Conservation (phyloP, 1,284 basidiomycete species). For the Puccinia triticina region DNA sequence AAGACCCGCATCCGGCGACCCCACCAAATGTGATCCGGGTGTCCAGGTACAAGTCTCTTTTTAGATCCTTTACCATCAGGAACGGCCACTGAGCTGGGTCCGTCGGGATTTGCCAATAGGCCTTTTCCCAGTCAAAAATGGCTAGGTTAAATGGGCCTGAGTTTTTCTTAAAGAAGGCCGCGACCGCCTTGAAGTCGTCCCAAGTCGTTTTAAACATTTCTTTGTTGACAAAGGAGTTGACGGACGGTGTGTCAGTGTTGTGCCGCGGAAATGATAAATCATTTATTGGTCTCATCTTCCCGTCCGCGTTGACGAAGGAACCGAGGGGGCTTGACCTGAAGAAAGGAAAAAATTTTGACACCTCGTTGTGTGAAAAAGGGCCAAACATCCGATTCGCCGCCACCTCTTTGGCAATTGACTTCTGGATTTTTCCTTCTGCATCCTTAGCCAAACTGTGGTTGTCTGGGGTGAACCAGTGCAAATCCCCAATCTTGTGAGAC, state of each 20-base stretch:
- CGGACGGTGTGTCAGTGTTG: not conserved
- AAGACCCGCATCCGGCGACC: not conserved
- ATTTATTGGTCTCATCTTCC: not conserved
- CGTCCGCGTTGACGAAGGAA: not conserved
- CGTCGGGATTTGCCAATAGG: conserved; percentile 1
- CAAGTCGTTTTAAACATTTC: not conserved
- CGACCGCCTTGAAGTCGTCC: conserved; percentile 4
- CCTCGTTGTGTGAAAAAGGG: not conserved
- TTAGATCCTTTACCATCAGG: not conserved
- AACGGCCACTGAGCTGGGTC: not conserved
- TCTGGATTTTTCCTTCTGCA: not conserved
- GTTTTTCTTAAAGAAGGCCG: not conserved
- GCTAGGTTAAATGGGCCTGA: too few relatives aligned
- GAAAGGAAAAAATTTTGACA: not conserved
- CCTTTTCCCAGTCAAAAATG: too few relatives aligned
- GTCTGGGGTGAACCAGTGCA: not conserved
- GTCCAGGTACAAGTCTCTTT: not conserved
- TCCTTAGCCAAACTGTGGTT: not conserved
- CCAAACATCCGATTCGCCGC: not conserved
- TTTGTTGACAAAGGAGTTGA: not conserved
- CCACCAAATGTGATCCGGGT: not conserved
- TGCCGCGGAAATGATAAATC: not conserved
- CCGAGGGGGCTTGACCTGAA: not conserved
- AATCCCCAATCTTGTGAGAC: not conserved
- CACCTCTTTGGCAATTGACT: not conserved